Conservation (phyloP, 495 filamentous ascomycete genomes). For the Aspergillus wentii region DNA sequence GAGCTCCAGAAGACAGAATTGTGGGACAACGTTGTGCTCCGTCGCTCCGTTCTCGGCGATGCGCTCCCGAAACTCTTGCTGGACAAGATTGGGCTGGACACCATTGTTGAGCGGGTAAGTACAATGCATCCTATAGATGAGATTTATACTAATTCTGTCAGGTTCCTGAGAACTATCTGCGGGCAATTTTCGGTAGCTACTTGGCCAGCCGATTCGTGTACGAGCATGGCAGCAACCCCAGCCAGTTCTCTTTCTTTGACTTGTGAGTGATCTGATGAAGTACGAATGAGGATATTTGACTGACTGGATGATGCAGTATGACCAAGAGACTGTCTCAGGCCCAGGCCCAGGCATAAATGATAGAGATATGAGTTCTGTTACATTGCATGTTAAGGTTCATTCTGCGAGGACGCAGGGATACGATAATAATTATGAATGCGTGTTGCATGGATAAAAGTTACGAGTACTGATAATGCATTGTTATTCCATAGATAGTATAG, state of each 20-base stretch:
- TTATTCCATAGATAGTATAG: too few relatives aligned
- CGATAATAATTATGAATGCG: too few relatives aligned
- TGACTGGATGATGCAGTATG: slow-evolving; percentile 44
- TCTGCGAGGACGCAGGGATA: too few relatives aligned
- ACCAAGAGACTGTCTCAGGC: slow-evolving; percentile 43
- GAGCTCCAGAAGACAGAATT: slow-evolving; percentile 89
- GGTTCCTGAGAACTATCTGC: slow-evolving; percentile 90
- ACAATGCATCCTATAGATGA: slow-evolving; percentile 3
- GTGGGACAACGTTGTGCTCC: slow-evolving; percentile 78
- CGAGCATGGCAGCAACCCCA: slow-evolving; percentile 83
- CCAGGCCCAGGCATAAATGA: slow-evolving; percentile 22
- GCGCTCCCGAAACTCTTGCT: slow-evolving; percentile 81
- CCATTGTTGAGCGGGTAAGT: slow-evolving; percentile 72
- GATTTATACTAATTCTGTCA: slow-evolving; percentile 25
- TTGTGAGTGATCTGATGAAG: slow-evolving; percentile 71
- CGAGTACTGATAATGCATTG: neutral
- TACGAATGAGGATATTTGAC: too few relatives aligned
- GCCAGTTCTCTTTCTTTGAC: slow-evolving; percentile 97
- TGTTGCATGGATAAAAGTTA: slow-evolving; percentile 1
- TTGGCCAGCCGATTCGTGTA: slow-evolving; percentile 95
- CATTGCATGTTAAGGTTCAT: neutral
- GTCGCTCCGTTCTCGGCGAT: slow-evolving; percentile 73
- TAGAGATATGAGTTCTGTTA: slow-evolving; percentile 1
- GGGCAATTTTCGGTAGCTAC: slow-evolving; percentile 93
- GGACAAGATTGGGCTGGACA: slow-evolving; percentile 84